Conservation (phyloP, 306 rosid genomes). For the Lathyrus aphaca region DNA sequence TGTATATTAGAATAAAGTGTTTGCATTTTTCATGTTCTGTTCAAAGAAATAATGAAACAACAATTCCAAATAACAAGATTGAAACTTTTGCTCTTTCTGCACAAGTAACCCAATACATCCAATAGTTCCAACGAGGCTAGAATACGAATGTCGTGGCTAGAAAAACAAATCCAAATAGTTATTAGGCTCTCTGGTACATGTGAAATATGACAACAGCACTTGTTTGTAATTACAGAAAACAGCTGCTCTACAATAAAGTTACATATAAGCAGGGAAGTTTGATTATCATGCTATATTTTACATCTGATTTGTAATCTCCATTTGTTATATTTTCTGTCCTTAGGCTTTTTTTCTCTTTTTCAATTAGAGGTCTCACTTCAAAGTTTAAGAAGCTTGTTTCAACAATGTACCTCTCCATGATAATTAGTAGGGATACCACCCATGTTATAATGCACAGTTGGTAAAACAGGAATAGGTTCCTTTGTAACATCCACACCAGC, state of each 20-base stretch:
- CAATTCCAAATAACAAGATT: too few species aligned
- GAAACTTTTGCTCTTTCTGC: neutral
- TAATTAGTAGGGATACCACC: slow-evolving; percentile 95
- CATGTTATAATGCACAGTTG: slow-evolving; percentile 98
- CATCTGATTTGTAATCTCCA: too few species aligned
- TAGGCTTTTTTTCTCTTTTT: slow-evolving; percentile 20
- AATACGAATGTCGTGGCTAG: neutral
- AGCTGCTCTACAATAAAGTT: neutral
- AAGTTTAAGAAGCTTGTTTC: slow-evolving; percentile 1
- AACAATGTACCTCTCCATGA: slow-evolving; percentile 77
- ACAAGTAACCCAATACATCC: slow-evolving; percentile 11
- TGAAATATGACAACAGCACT: neutral
- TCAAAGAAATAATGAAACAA: too few species aligned
- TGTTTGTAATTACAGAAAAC: neutral
- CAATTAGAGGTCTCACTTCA: neutral
- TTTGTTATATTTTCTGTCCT: neutral
- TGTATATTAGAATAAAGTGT: neutral
- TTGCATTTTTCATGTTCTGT: neutral
- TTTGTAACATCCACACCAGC: slow-evolving; percentile 99
- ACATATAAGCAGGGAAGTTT: neutral
- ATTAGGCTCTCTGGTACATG: neutral
- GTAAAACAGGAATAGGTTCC: slow-evolving; percentile 97
- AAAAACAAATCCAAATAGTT: slow-evolving; percentile 5
- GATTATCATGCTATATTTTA: neutral
- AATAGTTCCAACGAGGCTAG: slow-evolving; percentile 16